A percentile compares a stretch with the other conserved stretches of the same genome.
These are phyloP conservation scores for Sarocladium kiliense DNA, from an alignment of 2,329 filamentous ascomycete genomes.

Conservation along the genomic window DNA sequence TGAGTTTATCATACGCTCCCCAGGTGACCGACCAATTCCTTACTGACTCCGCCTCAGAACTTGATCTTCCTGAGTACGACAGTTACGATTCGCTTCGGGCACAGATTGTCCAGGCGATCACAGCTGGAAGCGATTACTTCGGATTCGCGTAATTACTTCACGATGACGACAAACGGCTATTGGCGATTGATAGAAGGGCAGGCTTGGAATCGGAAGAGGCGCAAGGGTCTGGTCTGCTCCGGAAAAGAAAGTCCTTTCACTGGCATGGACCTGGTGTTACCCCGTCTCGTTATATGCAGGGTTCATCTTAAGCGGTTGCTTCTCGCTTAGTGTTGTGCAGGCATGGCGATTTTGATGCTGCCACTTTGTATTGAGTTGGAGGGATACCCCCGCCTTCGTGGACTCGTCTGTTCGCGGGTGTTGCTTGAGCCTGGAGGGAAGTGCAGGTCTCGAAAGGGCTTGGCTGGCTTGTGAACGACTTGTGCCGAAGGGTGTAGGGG, in stretches of 20 bases:
- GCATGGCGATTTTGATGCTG: neutral
- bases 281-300: neutral
- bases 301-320: conserved; percentile 4
- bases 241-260: conserved; percentile 8
- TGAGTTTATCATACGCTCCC: conserved; percentile 49
- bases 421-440: conserved; percentile 11
- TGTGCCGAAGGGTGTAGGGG: too few relatives aligned
- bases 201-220: conserved; percentile 4
- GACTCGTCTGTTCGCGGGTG: neutral
- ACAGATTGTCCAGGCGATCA: conserved; percentile 91
- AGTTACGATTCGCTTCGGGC: conserved; percentile 86
- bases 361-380: conserved; percentile 1
- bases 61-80: conserved; percentile 97
- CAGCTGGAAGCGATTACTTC: conserved; percentile 95
- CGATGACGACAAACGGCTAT: conserved; percentile 8
- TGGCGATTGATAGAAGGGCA: conserved; percentile 6
- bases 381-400: neutral
- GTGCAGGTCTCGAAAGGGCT: conserved; percentile 16
- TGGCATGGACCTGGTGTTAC: conserved; percentile 11
- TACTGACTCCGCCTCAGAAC: conserved; percentile 60
- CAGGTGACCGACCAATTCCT: conserved; percentile 24
- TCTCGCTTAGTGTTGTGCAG: neutral
- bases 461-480: neutral
- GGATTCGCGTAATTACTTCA: conserved; percentile 71
- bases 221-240: conserved; percentile 1